Percentiles rank a stretch among this genome's conserved stretches.
Evolutionary conservation across 306 rosid genomes (phyloP).

Genomic region (Sophora flavescens): DNA sequence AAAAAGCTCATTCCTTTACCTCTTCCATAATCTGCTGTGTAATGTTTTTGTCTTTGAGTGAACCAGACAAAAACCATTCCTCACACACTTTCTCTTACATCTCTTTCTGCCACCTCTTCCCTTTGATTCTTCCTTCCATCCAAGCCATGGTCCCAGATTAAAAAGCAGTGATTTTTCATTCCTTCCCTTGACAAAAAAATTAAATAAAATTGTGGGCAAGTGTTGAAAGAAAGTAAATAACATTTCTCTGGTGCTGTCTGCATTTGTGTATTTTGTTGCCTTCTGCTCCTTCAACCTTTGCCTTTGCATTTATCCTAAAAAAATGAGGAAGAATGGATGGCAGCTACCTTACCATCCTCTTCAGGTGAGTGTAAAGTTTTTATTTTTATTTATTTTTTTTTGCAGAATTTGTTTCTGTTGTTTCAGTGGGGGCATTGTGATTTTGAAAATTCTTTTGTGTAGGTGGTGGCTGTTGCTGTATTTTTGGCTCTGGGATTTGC

Average conservation of each 20-base stretch:
- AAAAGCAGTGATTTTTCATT: conserved; percentile 52
- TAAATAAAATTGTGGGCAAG: conserved; percentile 35
- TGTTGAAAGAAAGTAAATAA: conserved; percentile 47
- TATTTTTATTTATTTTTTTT: neutral
- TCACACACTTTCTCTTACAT: conserved; percentile 46
- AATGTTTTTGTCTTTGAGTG: conserved; percentile 59
- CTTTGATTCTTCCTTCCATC: conserved; percentile 39
- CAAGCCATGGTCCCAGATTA: conserved; percentile 44
- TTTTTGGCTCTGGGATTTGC: conserved; percentile 97
- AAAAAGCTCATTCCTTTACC: conserved; percentile 41
- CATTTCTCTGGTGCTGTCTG: conserved; percentile 39
- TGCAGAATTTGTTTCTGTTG: conserved; percentile 26
- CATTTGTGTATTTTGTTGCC: conserved; percentile 37
- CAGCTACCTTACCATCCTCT: conserved; percentile 97
- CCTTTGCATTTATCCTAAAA: conserved; percentile 50
- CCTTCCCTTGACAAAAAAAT: conserved; percentile 31
- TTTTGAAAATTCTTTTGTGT: conserved; percentile 23
- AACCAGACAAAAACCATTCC: conserved; percentile 64
- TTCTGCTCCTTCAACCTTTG: conserved; percentile 32
- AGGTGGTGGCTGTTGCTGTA: conserved; percentile 99
- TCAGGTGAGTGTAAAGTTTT: conserved; percentile 66
- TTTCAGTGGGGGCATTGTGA: conserved; percentile 11
- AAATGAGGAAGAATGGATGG: conserved; percentile 99
- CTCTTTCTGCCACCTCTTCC: conserved; percentile 61
- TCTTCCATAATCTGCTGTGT: conserved; percentile 50